Base-by-base conservation (phyloP, 345 rosid species). In the Syzygium aqueum region DNA sequence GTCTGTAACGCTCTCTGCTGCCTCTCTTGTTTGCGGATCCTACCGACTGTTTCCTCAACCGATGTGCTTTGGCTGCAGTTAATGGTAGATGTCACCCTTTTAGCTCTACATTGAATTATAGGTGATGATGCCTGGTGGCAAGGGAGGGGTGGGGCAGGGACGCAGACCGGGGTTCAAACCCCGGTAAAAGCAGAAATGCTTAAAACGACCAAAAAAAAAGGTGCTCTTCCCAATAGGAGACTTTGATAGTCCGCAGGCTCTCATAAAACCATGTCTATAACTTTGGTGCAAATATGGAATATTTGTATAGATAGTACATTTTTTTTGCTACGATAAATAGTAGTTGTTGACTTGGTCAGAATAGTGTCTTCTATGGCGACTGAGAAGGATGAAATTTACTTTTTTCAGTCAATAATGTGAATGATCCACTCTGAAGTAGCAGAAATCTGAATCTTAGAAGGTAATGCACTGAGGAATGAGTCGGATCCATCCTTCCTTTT, bases 271-370 rank as follows among this genome's bases (percentile, higher is more conserved):
- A 33, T 37, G 46, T 37, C 82, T 73, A 19, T 73, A 73, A 73
- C 27, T 33, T 19, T 3, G 13, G 49, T 73, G 27, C 14, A 0
- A 4, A 33, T 9, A 33, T 73, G 25, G 0, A 4, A 33, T 8
- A 33, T 73, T 14, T 5, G 46, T 73, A 73, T 9, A 5, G 49
- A 73, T 73, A 19, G 8, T 73, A 10, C 14, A 37, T 37, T 37
- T 15, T 19, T 73, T 73, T 33, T 73, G 6, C 14, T 19, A 37
- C 1, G 49, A 37, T 37, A 37, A 33, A 7, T 8, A 1, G 82
- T 73, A 37, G 82, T 19, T 37, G 46, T 67, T 67, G 46, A 17
- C 27, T 73, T 73, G 82, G 49, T 73, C 49, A 73, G 4, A 19
- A 5, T 37, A 37, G 3, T 37, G 49, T 73, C 82, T 37, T 73